Conservation (phyloP, 1,139 yeast genomes). For the Pneumocystis wakefieldiae region DNA sequence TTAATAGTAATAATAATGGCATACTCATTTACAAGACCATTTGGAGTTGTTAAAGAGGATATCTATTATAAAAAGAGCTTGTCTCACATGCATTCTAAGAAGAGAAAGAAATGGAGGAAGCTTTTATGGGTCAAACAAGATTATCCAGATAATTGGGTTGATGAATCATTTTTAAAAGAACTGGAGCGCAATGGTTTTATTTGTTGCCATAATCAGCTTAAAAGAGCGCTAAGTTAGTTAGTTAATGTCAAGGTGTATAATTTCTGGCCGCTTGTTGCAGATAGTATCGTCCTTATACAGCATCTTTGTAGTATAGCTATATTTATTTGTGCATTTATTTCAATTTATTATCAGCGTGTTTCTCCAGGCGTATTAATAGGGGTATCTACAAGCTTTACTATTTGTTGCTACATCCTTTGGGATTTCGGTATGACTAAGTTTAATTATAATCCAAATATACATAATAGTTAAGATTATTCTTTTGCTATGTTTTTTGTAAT, state of each 20-base stretch:
- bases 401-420: conserved; percentile 29
- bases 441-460: conserved; percentile 5
- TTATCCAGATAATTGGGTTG: conserved; percentile 86
- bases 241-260: conserved; percentile 56
- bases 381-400: conserved; percentile 22
- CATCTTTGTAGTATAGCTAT: conserved; percentile 49
- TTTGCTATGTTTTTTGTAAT: not conserved
- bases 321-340: conserved; percentile 49
- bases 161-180: conserved; percentile 60
- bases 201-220: not conserved
- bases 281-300: conserved; percentile 50
- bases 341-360: conserved; percentile 24
- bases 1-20: not conserved
- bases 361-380: conserved; percentile 24
- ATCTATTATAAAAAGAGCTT: not conserved
- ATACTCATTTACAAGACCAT: not conserved
- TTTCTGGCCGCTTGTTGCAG: conserved; percentile 46
- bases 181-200: conserved; percentile 43
- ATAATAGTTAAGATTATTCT: not conserved
- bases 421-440: conserved; percentile 12
- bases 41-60: not conserved
- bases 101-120: conserved; percentile 49
- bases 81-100: not conserved
- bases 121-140: conserved; percentile 77
- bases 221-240: not conserved